Evolutionary conservation across 202 grass and related monocot genomes (phyloP).

Genomic region (Musa balbisiana): DNA sequence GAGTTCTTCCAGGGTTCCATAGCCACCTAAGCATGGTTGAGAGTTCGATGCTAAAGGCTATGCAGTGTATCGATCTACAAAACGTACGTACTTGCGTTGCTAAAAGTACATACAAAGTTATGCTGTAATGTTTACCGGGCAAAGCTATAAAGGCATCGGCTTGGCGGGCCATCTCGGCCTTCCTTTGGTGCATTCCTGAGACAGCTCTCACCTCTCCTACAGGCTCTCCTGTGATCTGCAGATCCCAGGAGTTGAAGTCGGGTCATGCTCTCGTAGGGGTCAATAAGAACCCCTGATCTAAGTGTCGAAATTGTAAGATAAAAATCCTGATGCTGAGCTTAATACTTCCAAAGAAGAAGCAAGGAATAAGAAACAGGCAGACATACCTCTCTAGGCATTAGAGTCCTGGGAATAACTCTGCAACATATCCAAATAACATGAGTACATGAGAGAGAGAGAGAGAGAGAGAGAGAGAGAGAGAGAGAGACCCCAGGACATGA

Average conservation of each 20-base stretch:
- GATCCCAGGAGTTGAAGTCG: neutral
- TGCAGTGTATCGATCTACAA: neutral
- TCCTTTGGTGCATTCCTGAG: conserved; percentile 20
- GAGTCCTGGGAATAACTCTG: conserved; percentile 10
- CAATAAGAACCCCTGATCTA: no score
- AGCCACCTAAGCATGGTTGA: neutral
- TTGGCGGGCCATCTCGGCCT: conserved; percentile 20
- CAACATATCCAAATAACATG: neutral
- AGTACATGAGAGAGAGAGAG: no score
- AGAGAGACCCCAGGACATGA: conserved; percentile 6
- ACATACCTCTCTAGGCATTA: conserved; percentile 15
- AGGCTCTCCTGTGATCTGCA: conserved; percentile 18
- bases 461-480: neutral
- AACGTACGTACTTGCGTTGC: no score
- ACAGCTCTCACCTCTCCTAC: conserved; percentile 13
- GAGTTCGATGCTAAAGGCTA: neutral
- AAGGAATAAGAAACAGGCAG: neutral
- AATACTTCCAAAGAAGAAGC: no score
- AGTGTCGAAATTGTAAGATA: no score
- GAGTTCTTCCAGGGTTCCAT: conserved; percentile 15
- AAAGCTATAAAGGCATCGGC: conserved; percentile 15
- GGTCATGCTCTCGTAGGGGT: no score
- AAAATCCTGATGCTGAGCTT: no score
- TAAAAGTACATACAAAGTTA: no score
- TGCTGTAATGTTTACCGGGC: conserved; percentile 1